Base-by-base conservation (phyloP, 768 basidiomycete genomes). In the Gloeophyllum trabeum region DNA sequence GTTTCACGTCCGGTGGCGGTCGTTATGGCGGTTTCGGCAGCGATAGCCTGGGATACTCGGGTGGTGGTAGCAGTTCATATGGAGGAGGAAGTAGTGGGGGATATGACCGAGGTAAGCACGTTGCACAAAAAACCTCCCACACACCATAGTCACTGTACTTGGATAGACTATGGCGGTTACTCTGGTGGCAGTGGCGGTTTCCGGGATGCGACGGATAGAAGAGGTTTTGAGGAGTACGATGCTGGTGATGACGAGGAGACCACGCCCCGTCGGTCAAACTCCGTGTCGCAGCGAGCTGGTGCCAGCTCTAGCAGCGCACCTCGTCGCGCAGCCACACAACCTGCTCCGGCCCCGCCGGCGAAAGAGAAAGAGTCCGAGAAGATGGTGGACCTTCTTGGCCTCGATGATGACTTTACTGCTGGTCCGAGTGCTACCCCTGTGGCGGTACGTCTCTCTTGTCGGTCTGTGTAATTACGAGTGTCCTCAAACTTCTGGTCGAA, bases 181-280 rank as follows among this genome's bases (percentile, higher is more conserved):
- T 67, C 69, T 39, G 49, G 57, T 21, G 50, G 47, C n/a, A 52
- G 47, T 37, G 48, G 61, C 35, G 71, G 70, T 1, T 87, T 83
- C 62, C 67, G 73, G 40, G 85, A 89, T 46, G 66, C 61, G 24
- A 58, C 60, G 5, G 60, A 75, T 30, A 63, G 76, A 13, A 65
- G 68, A 43, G 73, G 75, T 20, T 97, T 78, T 49, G 93, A 98
- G 53, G 93, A 97, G 58, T 99, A 99, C 59, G 87, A 94, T 49
- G 96, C 94, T 10, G 94, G 94, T 2, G 90, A 90, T 45, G 93
- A 97, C 46, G 91, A 94, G n/a, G 60, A 55, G 30, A 59, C 59
- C 46, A 65, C 63, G 35, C 66, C n/a, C n/a, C n/a, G n/a, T n/a
- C n/a, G n/a, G n/a, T n/a, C n/a, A n/a, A n/a, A n/a, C n/a, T n/a